phyloP scores from a whole-genome alignment of 192 early-diverging fungal genomes.

The Entomortierella chlamydospora region DNA sequence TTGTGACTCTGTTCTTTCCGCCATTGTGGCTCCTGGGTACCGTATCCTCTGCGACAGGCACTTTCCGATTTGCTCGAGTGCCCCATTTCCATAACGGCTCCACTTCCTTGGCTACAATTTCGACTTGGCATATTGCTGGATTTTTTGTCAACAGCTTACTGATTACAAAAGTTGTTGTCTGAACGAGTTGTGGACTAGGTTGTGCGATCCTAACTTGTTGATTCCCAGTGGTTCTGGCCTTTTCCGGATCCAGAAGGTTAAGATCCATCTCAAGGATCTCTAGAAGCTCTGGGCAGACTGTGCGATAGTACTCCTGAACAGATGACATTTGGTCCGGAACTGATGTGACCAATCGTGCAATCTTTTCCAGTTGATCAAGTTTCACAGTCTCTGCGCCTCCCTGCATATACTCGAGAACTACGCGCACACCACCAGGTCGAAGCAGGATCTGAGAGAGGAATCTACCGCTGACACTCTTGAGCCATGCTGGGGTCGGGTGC shows the following conservation, averaged over 20 bases:
- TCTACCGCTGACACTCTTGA: conserved; percentile 71
- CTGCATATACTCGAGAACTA: conserved; percentile 76
- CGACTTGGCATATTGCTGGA: conserved; percentile 56
- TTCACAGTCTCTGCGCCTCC: conserved; percentile 65
- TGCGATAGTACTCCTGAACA: conserved; percentile 58
- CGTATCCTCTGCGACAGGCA: conserved; percentile 26
- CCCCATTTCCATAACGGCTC: conserved; percentile 52
- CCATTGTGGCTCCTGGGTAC: neutral
- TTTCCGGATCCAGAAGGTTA: neutral
- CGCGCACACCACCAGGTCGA: conserved; percentile 68
- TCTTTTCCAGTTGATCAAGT: conserved; percentile 64
- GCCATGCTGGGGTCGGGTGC: conserved; percentile 70
- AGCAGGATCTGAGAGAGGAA: conserved; percentile 78
- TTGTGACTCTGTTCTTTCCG: neutral
- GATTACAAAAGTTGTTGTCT: conserved; percentile 64
- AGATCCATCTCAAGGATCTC: conserved; percentile 40
- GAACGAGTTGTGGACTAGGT: conserved; percentile 39
- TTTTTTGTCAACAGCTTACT: conserved; percentile 62
- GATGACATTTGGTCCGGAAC: conserved; percentile 71
- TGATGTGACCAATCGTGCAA: conserved; percentile 67
- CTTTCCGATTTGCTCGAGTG: conserved; percentile 17
- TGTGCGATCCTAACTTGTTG: neutral
- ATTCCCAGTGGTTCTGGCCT: neutral
- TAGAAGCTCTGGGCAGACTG: conserved; percentile 39
- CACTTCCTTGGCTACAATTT: conserved; percentile 59